Evolutionary conservation across 169 alveolate species (phyloP), one percentile per base, ranked within the genome.

Genomic region (Cryptosporidium parvum): DNA sequence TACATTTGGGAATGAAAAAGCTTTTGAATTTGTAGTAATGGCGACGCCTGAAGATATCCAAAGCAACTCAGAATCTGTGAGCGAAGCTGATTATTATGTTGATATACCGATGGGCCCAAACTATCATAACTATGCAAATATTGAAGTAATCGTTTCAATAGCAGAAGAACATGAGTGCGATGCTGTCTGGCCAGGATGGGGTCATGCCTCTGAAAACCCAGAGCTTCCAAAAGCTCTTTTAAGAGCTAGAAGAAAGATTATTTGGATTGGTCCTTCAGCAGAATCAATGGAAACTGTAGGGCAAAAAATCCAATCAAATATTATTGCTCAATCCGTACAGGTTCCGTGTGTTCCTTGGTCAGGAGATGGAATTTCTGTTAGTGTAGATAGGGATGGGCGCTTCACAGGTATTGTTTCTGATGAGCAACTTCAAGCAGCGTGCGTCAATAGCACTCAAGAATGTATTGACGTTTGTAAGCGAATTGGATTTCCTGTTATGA

Each of bases 111-210:
- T 92, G 39, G 96, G 95, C 23, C 94, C 94, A 56, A 92, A 92
- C 48, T 69, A 89, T 58, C 91, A 92, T 86, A 94, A 94, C 93
- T 93, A 93, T 84, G 96, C 94, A 37, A 94, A 94, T 48, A 94
- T 94, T 18, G 91, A 87, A 52, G 85, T 92, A 51, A 92, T 92
- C 3, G 93, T 92, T 59, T 53, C 92, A 44, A 85, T 92, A 39
- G 95, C 95, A 3, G 93, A 93, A 45, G 94, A 94, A 53, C 86
- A 92, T 53, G 93, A 94, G 21, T 94, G 95, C 18, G 96, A 96
- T 86, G 98, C 98, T 7, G 99, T 97, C 21, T 97, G 98, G 97
- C 99, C 99, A 8, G 99, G 99, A 9, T 97, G 98, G 97, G 99
- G 99, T 18, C 98, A 96, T 89, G 94, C 98, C 6, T 96, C 98